Percentiles rank a stretch among this genome's conserved stretches.
Conservation (phyloP, 306 rosid genomes). For the Sophora flavescens region DNA sequence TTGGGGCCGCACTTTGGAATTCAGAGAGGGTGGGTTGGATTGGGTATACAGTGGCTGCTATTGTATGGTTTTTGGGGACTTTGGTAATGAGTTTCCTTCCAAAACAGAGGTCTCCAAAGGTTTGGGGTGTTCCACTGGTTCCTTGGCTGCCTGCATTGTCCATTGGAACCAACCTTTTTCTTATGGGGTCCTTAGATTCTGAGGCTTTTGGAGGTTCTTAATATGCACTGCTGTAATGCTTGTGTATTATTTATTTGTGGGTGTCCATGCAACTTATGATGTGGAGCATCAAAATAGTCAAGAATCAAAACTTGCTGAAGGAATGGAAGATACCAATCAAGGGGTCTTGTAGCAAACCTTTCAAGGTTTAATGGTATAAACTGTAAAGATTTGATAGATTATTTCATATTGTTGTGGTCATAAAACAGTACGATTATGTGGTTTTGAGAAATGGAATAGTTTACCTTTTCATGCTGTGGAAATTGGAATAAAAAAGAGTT, state of each 20-base stretch:
- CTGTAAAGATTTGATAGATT: neutral
- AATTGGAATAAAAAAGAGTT: neutral
- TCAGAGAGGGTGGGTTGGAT: slow-evolving; percentile 58
- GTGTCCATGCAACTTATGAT: slow-evolving; percentile 94
- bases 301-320: slow-evolving; percentile 42
- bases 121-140: slow-evolving; percentile 94
- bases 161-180: slow-evolving; percentile 74
- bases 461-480: neutral
- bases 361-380: neutral
- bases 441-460: neutral
- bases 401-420: neutral
- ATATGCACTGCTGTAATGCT: slow-evolving; percentile 75
- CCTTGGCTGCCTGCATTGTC: slow-evolving; percentile 93
- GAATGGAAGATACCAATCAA: slow-evolving; percentile 31
- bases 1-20: slow-evolving; percentile 64
- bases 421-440: neutral
- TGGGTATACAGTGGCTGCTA: slow-evolving; percentile 61
- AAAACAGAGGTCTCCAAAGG: slow-evolving; percentile 64
- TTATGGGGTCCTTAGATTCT: slow-evolving; percentile 75
- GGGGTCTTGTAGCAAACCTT: neutral
- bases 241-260: slow-evolving; percentile 73
- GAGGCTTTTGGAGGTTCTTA: slow-evolving; percentile 78
- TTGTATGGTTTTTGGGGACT: slow-evolving; percentile 74
- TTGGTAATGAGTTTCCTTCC: slow-evolving; percentile 72
- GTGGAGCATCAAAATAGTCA: slow-evolving; percentile 60